These are phyloP conservation scores for Lotmaria passim DNA, from an alignment of 208 protist genomes.

Conservation along the genomic window DNA sequence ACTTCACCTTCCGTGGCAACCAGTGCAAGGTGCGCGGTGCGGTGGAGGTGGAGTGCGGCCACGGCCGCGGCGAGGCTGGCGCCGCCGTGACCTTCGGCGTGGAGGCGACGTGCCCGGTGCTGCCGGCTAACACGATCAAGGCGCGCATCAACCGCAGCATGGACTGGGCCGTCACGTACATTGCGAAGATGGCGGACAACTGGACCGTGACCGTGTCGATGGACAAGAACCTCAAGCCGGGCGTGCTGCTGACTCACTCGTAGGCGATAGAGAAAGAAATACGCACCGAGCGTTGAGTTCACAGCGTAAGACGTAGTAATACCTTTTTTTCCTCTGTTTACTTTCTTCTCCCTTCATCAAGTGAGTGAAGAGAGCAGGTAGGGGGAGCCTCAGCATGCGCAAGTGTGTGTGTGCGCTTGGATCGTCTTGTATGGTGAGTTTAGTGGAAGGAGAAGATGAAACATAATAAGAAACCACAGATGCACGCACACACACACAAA, in stretches of 20 bases:
- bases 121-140: conserved; percentile 76
- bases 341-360: too few relatives aligned
- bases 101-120: conserved; percentile 57
- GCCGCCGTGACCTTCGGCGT: conserved; percentile 45
- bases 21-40: conserved; percentile 40
- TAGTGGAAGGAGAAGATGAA: too few relatives aligned
- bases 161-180: conserved; percentile 72
- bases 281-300: too few relatives aligned
- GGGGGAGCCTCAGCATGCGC: conserved; percentile 2
- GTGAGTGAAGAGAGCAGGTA: neutral
- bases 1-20: conserved; percentile 40
- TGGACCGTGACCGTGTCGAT: conserved; percentile 73
- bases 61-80: conserved; percentile 21
- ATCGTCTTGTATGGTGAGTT: too few relatives aligned
- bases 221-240: conserved; percentile 63
- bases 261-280: conserved; percentile 36
- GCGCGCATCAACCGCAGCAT: conserved; percentile 58
- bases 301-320: too few relatives aligned
- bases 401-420: neutral
- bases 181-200: conserved; percentile 66
- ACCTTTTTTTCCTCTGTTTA: too few relatives aligned
- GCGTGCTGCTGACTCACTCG: conserved; percentile 70
- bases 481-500: too few relatives aligned
- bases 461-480: too few relatives aligned
- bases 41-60: conserved; percentile 55